Base-by-base conservation (phyloP, 2,329 filamentous ascomycete genomes). In the Alternaria panax region DNA sequence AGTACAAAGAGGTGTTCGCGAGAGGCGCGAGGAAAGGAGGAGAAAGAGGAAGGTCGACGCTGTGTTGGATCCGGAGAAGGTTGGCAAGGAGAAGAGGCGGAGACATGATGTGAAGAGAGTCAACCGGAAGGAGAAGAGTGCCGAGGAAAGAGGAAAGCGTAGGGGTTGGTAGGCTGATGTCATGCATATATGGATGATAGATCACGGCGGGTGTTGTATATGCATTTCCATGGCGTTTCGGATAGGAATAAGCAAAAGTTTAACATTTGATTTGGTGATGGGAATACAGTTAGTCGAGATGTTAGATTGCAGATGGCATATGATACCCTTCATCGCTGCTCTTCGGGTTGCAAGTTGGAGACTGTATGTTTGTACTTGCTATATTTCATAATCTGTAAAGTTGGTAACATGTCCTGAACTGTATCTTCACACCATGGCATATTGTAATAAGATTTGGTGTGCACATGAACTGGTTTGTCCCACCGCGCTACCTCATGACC, bases 21-120 rank as follows among this genome's bases (percentile, higher is more conserved):
- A 85, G 65, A 87, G 90, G 71, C 84, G 95, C 66, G 87, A 92
- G 74, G 87, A 88, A 71, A 83, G 96, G 65, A 87, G 90, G 54
- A 87, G 85, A 64, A 99, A 99, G 86, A 87, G 95, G 71, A 92
- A 92, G 79, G 92, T 98, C 65, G 93, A 96, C 75, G 92, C 92
- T 11, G 88, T 99, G 24, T 86, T 86, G 50, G 87, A 90, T 72
- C 95, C 95, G 1, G 94, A 89, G 82, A 95, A 95, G 83, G 68
- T 66, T 55, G 71, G 68, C 16, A 93, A 89, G 81, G 90, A 90
- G 77, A 96, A 92, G 84, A 90, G 89, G 75, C 91, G 88, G 77
- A 89, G 90, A 0, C 81, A 85, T 71, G 90, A 92, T 80, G 87
- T 72, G 8, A 69, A 70, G 64, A 76, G 70, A 62, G 70, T 68